These are phyloP conservation scores for Xanthoconium stramineum DNA, from an alignment of 768 basidiomycete species.

Conservation along the genomic window DNA sequence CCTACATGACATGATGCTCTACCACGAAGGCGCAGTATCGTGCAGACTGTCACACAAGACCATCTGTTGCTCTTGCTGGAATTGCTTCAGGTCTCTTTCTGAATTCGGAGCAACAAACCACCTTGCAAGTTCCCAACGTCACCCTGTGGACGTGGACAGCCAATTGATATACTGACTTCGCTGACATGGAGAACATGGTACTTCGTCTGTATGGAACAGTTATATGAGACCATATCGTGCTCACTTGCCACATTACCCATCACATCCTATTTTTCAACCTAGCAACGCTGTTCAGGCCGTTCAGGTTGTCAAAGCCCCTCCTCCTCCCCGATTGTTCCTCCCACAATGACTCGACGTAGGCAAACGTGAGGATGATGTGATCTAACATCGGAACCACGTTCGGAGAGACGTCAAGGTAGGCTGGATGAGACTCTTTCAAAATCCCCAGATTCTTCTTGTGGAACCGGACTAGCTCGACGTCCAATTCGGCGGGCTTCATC, in stretches of 20 bases:
- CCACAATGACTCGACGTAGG: slow-evolving; percentile 20
- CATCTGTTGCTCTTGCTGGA: too few species aligned
- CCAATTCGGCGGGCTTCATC: slow-evolving; percentile 19
- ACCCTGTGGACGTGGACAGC: background rate
- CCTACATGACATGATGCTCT: too few species aligned
- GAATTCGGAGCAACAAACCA: background rate
- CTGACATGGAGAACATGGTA: background rate
- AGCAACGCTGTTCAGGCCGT: too few species aligned
- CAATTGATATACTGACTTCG: background rate
- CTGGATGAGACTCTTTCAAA: slow-evolving; percentile 16
- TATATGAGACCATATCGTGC: too few species aligned
- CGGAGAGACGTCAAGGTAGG: slow-evolving; percentile 22
- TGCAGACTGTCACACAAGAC: too few species aligned
- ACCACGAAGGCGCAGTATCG: too few species aligned
- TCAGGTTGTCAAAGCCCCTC: too few species aligned
- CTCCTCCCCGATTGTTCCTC: background rate
- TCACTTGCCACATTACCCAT: too few species aligned
- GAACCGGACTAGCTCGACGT: slow-evolving; percentile 19
- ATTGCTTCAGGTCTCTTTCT: background rate
- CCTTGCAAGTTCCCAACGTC: background rate
- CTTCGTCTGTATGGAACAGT: background rate
- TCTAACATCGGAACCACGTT: slow-evolving; percentile 21
- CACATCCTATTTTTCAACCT: too few species aligned
- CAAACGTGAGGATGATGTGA: slow-evolving; percentile 26
- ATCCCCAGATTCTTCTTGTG: slow-evolving; percentile 25